Evolutionary conservation across 2,329 filamentous ascomycete genomes (phyloP), one percentile per base, ranked within the genome.

Genomic region (Cladophialophora psammophila): DNA sequence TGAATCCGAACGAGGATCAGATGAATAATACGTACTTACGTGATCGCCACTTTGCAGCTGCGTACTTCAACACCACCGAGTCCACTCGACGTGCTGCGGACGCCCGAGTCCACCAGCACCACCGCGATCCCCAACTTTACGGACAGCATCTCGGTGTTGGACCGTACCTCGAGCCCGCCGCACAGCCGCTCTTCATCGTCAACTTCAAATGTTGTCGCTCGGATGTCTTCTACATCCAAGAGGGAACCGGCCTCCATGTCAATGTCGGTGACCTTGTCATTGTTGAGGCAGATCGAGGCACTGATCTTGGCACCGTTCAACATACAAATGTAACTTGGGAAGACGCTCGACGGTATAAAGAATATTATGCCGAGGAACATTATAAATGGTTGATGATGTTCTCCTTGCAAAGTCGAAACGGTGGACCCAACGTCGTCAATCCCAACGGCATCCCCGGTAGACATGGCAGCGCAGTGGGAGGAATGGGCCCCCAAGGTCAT

Each of bases 331-430:
- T 98, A 45, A 91, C 93, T 69, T 93, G 93, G 86, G 90, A 93
- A 72, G 88, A 90, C 60, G 95, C 95, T 8, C 94, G 95, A 75
- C 91, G 95, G 56, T 82, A 93, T 72, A 97, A 97, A 78, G 92
- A 96, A 73, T 90, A 95, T 73, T 96, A 94, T 72, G 91, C 91
- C 1, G 93, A 97, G 77, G 93, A 98, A 77, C 95, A 99, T 78
- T 97, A 97, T 81, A 94, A 93, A 75, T 98, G 94, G 92, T 85
- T 99, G 61, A 97, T 98, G 91, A 95, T 98, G 91, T 99, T 97
- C 78, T 97, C 93, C 1, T 90, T 93, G 77, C 91, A 88, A 76
- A 92, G 81, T 72, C 84, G 77, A 70, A 78, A 78, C 62, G 81
- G 81, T 31, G 77, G 78, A 3, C 76, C 79, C 12, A 79, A 77